Conservation (phyloP, 768 basidiomycete genomes). For the Suillus cothurnatus region DNA sequence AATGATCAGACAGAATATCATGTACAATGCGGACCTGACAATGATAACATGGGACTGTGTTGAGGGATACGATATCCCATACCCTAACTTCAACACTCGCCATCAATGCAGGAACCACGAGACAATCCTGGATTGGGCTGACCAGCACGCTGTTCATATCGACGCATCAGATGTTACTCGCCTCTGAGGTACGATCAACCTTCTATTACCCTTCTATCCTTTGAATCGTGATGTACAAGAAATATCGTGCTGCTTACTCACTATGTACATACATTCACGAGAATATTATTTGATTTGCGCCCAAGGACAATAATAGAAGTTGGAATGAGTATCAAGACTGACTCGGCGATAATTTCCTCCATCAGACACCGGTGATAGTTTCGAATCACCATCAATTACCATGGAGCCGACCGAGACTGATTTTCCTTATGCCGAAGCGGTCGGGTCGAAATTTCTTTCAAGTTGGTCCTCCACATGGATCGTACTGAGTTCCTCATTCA, state of each 20-base stretch:
- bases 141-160: slow-evolving; percentile 3
- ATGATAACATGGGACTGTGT: slow-evolving; percentile 18
- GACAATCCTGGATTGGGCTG: slow-evolving; percentile 3
- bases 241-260: not conserved
- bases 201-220: not conserved
- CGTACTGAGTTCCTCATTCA: not conserved
- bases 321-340: not conserved
- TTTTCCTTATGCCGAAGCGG: not conserved
- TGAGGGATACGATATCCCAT: not conserved
- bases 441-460: not conserved
- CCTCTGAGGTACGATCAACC: not conserved
- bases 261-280: not conserved
- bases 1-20: slow-evolving; percentile 13
- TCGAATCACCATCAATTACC: not conserved
- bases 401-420: not conserved
- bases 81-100: not conserved
- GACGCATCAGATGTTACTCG: not conserved
- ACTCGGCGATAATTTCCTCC: not conserved
- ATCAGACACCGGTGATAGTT: not conserved
- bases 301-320: not conserved
- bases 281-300: not conserved
- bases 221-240: not conserved
- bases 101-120: slow-evolving; percentile 8
- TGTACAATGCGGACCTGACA: slow-evolving; percentile 15
- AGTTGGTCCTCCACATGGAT: not conserved